Percentiles rank a stretch among this genome's conserved stretches.
Evolutionary conservation across 2,329 filamentous ascomycete species (phyloP).

Genomic region (Grosmannia huntii): DNA sequence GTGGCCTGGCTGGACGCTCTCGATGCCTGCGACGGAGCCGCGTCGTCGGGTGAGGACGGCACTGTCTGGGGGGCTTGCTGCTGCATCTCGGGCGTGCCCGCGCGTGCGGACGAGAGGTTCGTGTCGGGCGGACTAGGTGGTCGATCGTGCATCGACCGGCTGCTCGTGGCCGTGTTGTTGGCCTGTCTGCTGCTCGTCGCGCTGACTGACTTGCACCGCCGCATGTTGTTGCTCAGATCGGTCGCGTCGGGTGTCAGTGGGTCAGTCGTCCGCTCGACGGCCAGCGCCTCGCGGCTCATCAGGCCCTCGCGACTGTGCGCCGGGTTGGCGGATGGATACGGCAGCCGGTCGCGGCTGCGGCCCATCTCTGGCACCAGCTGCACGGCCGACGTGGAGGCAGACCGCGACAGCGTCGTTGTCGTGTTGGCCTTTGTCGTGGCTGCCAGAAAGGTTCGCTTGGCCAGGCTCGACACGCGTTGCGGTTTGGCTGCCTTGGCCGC

Average conservation of each 20-base stretch:
- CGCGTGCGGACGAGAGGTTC: conserved; percentile 29
- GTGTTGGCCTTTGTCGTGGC: not conserved
- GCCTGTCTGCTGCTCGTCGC: not conserved
- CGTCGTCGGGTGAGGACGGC: conserved; percentile 6
- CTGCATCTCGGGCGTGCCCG: not conserved
- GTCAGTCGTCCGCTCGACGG: conserved; percentile 27
- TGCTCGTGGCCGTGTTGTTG: conserved; percentile 22
- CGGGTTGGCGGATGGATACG: conserved; percentile 79
- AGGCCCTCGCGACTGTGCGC: conserved; percentile 82
- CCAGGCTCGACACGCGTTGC: not conserved
- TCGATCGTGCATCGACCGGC: conserved; percentile 26
- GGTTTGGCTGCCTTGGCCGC: not conserved
- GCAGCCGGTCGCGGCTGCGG: conserved; percentile 35
- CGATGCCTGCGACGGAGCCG: conserved; percentile 35
- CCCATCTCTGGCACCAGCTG: conserved; percentile 37
- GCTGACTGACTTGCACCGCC: conserved; percentile 31
- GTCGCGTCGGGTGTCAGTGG: conserved; percentile 59
- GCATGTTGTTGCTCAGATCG: conserved; percentile 41
- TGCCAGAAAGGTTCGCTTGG: not conserved
- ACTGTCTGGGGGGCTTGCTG: not conserved
- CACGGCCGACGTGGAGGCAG: conserved; percentile 2
- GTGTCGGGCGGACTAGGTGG: conserved; percentile 54
- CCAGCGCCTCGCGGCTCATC: conserved; percentile 43
- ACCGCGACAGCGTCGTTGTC: not conserved
- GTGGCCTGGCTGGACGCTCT: conserved; percentile 46